These are phyloP conservation scores for Fusarium drepaniforme DNA, from an alignment of 2,329 filamentous ascomycete species.

Conservation along the genomic window DNA sequence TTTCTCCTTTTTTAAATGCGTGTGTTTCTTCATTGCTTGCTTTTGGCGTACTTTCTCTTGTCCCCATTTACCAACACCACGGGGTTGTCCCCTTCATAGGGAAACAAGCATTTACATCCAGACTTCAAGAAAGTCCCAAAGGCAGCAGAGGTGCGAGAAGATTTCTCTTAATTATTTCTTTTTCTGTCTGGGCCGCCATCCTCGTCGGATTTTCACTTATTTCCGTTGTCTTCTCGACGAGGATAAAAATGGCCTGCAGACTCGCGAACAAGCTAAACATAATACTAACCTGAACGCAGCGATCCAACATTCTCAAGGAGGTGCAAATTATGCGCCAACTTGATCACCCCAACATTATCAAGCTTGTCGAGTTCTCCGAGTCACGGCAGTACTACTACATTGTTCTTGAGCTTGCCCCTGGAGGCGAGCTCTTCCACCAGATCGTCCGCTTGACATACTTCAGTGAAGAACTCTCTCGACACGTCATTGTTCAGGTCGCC, in stretches of 20 bases:
- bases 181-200: conserved; percentile 27
- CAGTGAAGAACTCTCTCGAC: conserved; percentile 92
- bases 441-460: conserved; percentile 99
- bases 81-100: conserved; percentile 69
- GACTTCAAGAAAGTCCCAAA: conserved; percentile 96
- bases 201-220: conserved; percentile 39
- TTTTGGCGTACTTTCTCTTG: conserved; percentile 31
- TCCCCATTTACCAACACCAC: conserved; percentile 66
- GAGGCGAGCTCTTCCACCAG: conserved; percentile 97
- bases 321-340: conserved; percentile 98
- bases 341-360: conserved; percentile 96
- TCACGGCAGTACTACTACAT: conserved; percentile 98
- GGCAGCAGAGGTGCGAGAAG: conserved; percentile 92
- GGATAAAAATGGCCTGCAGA: conserved; percentile 34
- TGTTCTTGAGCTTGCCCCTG: conserved; percentile 92
- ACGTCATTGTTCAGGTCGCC: conserved; percentile 96
- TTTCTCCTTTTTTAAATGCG: conserved; percentile 36
- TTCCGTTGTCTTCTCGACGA: conserved; percentile 28
- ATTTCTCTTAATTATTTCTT: conserved; percentile 49
- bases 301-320: conserved; percentile 97
- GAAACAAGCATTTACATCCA: conserved; percentile 92
- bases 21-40: conserved; percentile 9
- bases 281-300: conserved; percentile 65
- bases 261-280: conserved; percentile 24
- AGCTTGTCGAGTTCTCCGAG: conserved; percentile 93